Base-by-base conservation (phyloP, 306 rosid genomes). In the Ceratonia siliqua region DNA sequence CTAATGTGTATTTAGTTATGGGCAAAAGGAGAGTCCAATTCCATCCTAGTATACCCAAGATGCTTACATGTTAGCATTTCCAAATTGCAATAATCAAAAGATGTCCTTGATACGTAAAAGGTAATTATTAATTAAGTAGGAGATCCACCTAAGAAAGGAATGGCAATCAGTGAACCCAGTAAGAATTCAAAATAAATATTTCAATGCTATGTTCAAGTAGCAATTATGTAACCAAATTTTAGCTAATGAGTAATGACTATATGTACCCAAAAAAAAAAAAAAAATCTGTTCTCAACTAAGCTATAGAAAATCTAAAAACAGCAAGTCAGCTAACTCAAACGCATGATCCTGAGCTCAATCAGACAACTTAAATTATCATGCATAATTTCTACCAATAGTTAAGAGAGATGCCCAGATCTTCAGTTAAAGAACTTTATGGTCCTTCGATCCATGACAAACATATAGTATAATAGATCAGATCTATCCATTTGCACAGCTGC, bases 71-170 rank as follows among this genome's bases (percentile, higher is more conserved):
- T 38, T 5, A 38, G 33, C 6, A 3, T 39, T 53, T 17, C 24
- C 43, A 25, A 27, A 43, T 18, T 32, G 76, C 10, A 71, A 64
- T 24, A 53, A 24, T 9, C 59, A 67, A 27, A 42, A 49, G 59
- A 55, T 61, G 38, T n/a, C 12, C 32, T 75, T 52, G 57, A 45
- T 27, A 68, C 32, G 8, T 28, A 25, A 43, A 41, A 71, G 72
- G 61, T 11, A 20, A 28, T 27, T 62, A 30, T 49, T 35, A 48
- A 72, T 45, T 65, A 12, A 45, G 69, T 64, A 6, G 46, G 14
- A 73, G 58, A 57, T 25, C 57, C 28, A 52, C 33, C 11, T 42
- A 41, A 71, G 48, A 72, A 78, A 78, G 28, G 74, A 72, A 10
- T 1, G 8, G 50, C 2, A 15, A 35, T 46, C 46, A 55, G 18